phyloP scores from a whole-genome alignment of 306 rosid species.

The Citrullus colocynthis region DNA sequence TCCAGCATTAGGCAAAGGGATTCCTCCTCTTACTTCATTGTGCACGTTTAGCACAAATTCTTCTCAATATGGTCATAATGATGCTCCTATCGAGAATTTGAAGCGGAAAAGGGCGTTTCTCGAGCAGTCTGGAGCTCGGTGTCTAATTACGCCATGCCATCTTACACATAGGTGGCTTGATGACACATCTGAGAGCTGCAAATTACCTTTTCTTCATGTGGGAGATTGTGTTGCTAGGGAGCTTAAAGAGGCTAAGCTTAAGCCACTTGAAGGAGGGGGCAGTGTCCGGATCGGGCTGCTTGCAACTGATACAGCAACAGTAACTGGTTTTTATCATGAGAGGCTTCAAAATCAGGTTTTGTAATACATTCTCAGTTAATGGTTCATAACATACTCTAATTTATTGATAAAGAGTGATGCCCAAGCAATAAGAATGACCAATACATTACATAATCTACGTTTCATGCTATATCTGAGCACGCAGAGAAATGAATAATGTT shows the following conservation, averaged over 20 bases:
- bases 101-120: slow-evolving; percentile 43
- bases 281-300: slow-evolving; percentile 61
- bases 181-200: slow-evolving; percentile 45
- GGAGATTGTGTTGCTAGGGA: slow-evolving; percentile 67
- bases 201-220: slow-evolving; percentile 59
- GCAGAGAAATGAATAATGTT: background rate
- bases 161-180: slow-evolving; percentile 62
- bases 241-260: slow-evolving; percentile 75
- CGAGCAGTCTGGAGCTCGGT: slow-evolving; percentile 54
- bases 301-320: slow-evolving; percentile 35
- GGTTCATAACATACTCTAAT: background rate
- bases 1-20: slow-evolving; percentile 31
- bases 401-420: too few species aligned
- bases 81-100: slow-evolving; percentile 31
- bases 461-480: background rate
- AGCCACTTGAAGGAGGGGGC: slow-evolving; percentile 66
- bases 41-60: slow-evolving; percentile 13
- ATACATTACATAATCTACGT: too few species aligned
- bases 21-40: slow-evolving; percentile 19
- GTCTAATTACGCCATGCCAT: slow-evolving; percentile 74
- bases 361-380: background rate
- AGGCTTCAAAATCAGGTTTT: slow-evolving; percentile 62
- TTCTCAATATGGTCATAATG: slow-evolving; percentile 17
- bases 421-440: too few species aligned
- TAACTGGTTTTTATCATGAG: slow-evolving; percentile 54